Percentiles rank a stretch among this genome's conserved stretches.
These are phyloP conservation scores for Saprolegnia diclina DNA, from an alignment of 352 stramenopile genomes.

Conservation along the genomic window DNA sequence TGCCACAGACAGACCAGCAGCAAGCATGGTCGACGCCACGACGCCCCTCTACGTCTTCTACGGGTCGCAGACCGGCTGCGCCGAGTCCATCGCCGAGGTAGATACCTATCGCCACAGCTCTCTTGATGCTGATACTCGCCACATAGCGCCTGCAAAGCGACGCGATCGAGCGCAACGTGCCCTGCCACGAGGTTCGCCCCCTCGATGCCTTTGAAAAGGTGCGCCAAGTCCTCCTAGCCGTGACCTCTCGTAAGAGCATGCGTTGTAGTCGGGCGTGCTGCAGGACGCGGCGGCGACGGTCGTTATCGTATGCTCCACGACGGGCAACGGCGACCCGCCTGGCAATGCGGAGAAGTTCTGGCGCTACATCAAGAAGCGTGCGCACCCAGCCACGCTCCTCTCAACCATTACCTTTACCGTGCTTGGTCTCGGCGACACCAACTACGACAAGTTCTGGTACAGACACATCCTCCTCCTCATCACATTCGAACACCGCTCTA, in stretches of 20 bases:
- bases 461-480: neutral
- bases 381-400: conserved; percentile 70
- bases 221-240: neutral
- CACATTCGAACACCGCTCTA: neutral
- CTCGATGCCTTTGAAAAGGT: conserved; percentile 73
- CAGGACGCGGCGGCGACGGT: conserved; percentile 43
- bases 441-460: conserved; percentile 96
- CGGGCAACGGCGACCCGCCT: conserved; percentile 92
- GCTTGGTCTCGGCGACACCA: conserved; percentile 93
- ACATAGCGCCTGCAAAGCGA: conserved; percentile 59
- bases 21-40: conserved; percentile 10
- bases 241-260: neutral
- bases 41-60: conserved; percentile 50
- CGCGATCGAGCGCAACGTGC: conserved; percentile 48
- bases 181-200: conserved; percentile 40
- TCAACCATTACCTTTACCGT: conserved; percentile 76
- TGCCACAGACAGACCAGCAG: neutral
- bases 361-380: conserved; percentile 87
- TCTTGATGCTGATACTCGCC: neutral
- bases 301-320: conserved; percentile 91
- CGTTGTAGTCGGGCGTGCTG: conserved; percentile 38
- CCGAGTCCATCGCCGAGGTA: conserved; percentile 80
- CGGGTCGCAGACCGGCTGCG: conserved; percentile 84
- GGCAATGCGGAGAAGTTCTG: conserved; percentile 92
- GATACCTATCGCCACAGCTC: neutral